Evolutionary conservation across 1,284 basidiomycete genomes (phyloP), one percentile per base, ranked within the genome.

Genomic region (Heterobasidion parviporum): DNA sequence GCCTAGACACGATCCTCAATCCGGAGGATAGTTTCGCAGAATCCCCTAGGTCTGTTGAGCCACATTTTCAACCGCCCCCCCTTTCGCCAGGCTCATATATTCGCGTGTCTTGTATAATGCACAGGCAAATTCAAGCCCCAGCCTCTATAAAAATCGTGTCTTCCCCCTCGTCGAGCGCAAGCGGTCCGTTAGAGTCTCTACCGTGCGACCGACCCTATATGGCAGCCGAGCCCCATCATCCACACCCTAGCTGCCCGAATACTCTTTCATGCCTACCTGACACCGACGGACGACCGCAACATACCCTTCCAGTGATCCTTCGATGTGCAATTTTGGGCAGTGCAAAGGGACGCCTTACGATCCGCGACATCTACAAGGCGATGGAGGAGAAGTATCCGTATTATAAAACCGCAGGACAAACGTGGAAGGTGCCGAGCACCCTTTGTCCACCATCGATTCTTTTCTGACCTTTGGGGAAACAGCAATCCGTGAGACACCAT

Each of bases 401-500:
- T 65, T 90, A 88, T 69, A 82, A 78, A 68, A 84, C 80, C 12
- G 86, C 88, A 36, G 87, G 87, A 43, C 78, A 82, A 36, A 87
- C 88, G 9, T 90, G 87, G 87, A 90, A 90, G 80, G 88, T 89
- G 63, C 7, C 15, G 32, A 16, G 10, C 16, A 15, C 18, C 46
- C 50, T 51, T 51, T 51, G 50, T 36, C 16, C 50, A 41, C 3
- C 38, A n/a, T n/a, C n/a, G 38, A 53, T 71, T 62, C 44, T 46
- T 16, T 26, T 26, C 43, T 44, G n/a, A 35, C 15, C 45, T n/a
- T 44, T 15, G 16, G 26, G 6, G 32, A 12, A 7, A 16, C 62
- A 90, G 88, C 87, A 90, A 88, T 90, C 88, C 50, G 87, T 90
- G 56, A 77, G 87, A 57, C 87, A 90, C 59, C 88, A 90, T 69